Evolutionary conservation across 2,329 filamentous ascomycete species (phyloP), one percentile per base, ranked within the genome.

Genomic region (Fusarium caatingaense): DNA sequence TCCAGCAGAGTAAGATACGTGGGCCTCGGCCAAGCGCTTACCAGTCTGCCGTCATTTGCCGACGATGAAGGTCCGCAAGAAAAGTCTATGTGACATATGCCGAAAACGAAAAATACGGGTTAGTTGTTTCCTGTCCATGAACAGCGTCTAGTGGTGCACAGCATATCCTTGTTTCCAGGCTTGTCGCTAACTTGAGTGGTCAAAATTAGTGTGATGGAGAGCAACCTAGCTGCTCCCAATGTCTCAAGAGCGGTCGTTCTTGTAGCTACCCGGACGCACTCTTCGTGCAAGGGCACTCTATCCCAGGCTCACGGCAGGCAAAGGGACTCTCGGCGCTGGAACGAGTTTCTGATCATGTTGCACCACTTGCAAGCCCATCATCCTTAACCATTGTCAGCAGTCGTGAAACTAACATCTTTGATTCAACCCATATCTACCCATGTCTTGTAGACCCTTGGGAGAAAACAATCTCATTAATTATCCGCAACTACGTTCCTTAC

Each of bases 151-250:
- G 11, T 41, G 37, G n/a, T 10, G 8, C 32, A 18, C 6, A 34
- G 5, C 16, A 34, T 3, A n/a, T n/a, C n/a, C n/a, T n/a, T 6
- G 1, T 34, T 1, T 18, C 34, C 4, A n/a, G 6, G 0, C 10
- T 3, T n/a, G 7, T 11, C 0, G 10, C 7, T 37, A 37, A 37
- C 34, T 11, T n/a, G 6, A 1, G 12, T 42, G 40, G 7, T n/a
- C 40, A 5, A 42, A 13, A 21, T 21, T 41, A 42, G 40, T 42
- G 40, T 21, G 40, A 42, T 42, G 40, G 40, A 4, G 16, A 15
- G n/a, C 40, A 7, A 15, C 40, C 40, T 42, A 1, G n/a, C 40
- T 42, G 40, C 12, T 42, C 40, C 2, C 40, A 42, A 5, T 42
- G 40, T 21, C 20, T 20, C 12, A 20, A 42, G n/a, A 21, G 12